Conservation (phyloP, 2,329 filamentous ascomycete species). For the Hymenoscyphus occultus region DNA sequence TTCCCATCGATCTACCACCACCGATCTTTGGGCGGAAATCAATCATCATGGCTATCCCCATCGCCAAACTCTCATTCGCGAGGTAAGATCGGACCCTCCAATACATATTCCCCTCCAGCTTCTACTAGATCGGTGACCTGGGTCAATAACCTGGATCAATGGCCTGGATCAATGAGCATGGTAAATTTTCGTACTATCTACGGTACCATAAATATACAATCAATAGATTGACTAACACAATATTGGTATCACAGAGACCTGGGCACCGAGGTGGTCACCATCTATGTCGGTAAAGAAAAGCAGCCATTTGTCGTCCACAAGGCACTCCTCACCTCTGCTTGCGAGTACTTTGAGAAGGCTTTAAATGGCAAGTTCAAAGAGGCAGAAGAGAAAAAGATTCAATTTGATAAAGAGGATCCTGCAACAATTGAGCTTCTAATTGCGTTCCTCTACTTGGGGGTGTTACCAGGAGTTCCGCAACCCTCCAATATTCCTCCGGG, state of each 20-base stretch:
- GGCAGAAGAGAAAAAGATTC: conserved; percentile 19
- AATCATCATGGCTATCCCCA: neutral
- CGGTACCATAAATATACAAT: too few relatives aligned
- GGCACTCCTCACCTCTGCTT: conserved; percentile 25
- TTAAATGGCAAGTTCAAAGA: conserved; percentile 27
- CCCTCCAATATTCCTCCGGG: neutral
- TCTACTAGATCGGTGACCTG: too few relatives aligned
- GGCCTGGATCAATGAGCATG: too few relatives aligned
- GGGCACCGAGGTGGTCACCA: conserved; percentile 21
- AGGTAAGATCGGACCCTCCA: neutral
- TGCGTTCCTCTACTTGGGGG: conserved; percentile 25
- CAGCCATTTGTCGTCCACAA: conserved; percentile 29
- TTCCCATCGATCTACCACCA: too few relatives aligned
- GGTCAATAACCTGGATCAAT: too few relatives aligned
- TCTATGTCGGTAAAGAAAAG: conserved; percentile 26
- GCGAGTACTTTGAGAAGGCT: conserved; percentile 28
- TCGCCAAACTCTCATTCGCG: neutral
- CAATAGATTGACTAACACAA: neutral
- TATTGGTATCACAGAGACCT: conserved; percentile 20
- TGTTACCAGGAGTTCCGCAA: conserved; percentile 11
- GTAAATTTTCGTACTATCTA: too few relatives aligned
- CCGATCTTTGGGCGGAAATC: neutral
- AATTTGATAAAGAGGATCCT: conserved; percentile 22
- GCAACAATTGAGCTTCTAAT: conserved; percentile 23
- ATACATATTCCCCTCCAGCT: neutral